Percentiles rank a stretch among this genome's conserved stretches.
Evolutionary conservation across 2,329 filamentous ascomycete species (phyloP).

Genomic region (Arthrobotrys sphaeroides): DNA sequence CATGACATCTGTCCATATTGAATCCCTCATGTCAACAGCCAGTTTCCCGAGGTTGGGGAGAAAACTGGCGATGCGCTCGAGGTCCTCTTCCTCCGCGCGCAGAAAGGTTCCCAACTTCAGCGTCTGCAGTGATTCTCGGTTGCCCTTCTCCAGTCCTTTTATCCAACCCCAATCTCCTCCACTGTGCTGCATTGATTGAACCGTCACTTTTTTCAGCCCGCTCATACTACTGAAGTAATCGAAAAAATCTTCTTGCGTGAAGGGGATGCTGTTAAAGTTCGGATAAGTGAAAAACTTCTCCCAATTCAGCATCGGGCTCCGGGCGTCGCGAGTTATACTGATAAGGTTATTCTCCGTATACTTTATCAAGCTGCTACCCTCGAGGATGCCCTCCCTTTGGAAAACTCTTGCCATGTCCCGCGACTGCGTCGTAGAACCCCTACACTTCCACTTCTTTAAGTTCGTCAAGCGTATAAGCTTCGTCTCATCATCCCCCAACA

Average conservation of each 20-base stretch:
- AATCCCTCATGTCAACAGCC: not conserved
- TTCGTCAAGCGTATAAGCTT: constrained; percentile 2
- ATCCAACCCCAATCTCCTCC: not conserved
- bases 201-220: not conserved
- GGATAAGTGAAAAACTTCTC: not conserved
- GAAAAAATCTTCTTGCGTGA: not conserved
- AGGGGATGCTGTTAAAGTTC: not conserved
- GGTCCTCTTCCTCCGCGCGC: not conserved
- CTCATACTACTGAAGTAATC: too few species aligned
- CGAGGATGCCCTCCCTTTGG: not conserved
- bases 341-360: not conserved
- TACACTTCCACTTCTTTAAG: not conserved
- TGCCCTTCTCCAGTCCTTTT: not conserved
- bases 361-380: not conserved
- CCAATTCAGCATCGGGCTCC: not conserved
- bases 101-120: not conserved
- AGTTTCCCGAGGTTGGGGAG: not conserved
- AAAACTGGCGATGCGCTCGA: not conserved
- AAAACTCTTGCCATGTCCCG: not conserved
- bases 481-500: not conserved
- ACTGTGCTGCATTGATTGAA: not conserved
- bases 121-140: not conserved
- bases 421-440: not conserved
- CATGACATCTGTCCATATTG: not conserved
- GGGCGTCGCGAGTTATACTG: not conserved